phyloP scores from a whole-genome alignment of 2,329 filamentous ascomycete species.

The Trichophyton equinum region DNA sequence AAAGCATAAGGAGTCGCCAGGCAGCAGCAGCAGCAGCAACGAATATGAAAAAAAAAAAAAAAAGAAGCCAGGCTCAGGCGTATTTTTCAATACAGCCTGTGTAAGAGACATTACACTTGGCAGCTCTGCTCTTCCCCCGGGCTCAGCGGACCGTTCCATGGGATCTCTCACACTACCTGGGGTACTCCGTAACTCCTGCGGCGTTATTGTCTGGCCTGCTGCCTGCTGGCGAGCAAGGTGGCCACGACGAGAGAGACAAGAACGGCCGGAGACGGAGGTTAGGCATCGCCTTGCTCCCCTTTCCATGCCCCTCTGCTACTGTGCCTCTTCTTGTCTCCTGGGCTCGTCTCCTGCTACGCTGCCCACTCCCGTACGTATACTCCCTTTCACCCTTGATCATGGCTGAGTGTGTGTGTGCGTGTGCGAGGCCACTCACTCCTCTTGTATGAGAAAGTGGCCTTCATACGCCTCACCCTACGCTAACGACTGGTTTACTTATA shows the following conservation, averaged over 20 bases:
- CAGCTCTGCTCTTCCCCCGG: neutral
- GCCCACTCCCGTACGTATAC: neutral
- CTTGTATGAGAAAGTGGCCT: too few relatives aligned
- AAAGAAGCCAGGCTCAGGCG: neutral
- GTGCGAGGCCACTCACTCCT: too few relatives aligned
- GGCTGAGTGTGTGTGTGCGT: too few relatives aligned
- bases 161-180: conserved; percentile 3
- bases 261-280: neutral
- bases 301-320: neutral
- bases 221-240: neutral
- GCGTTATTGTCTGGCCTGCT: neutral
- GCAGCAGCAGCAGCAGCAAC: too few relatives aligned
- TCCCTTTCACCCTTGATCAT: neutral
- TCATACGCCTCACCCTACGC: neutral
- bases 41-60: too few relatives aligned
- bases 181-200: neutral
- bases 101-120: conserved; percentile 1
- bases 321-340: neutral
- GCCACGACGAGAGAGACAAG: neutral
- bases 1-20: too few relatives aligned
- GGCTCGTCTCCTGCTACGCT: neutral
- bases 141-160: conserved; percentile 13
- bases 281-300: neutral
- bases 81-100: neutral
- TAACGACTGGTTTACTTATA: neutral